Evolutionary conservation across 352 stramenopile genomes (phyloP), one percentile per base, ranked within the genome.

Genomic region (Phytophthora fragariaefolia): DNA sequence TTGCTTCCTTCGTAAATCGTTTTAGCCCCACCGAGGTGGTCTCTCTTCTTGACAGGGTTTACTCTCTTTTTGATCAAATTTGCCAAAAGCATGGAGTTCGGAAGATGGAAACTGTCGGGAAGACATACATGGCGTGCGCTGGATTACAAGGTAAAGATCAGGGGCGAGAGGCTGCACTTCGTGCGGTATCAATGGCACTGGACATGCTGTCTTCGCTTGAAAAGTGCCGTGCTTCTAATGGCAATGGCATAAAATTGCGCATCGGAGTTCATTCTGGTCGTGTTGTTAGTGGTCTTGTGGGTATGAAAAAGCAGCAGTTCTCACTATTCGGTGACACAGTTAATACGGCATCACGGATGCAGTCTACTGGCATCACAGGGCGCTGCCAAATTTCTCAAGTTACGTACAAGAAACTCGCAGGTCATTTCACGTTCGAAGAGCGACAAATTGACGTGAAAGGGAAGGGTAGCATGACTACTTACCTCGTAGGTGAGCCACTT

Each of bases 241-340:
- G 86, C 18, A 90, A 95, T 34, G 85, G 79, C 0, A 83, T 98
- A 3, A 91, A 97, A 23, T 79, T 98, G 6, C 89, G 92, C 18
- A 95, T 98, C 38, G 95, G 95, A 1, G 82, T 98, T 43, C 90
- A 98, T 59, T 95, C 85, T 6, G 95, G 93, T 9, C 81, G 91
- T 20, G 83, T 97, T 18, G 91, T 98, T 22, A 93, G 82, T 24
- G 85, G 87, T 13, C 74, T 98, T 1, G 90, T 98, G 0, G 93
- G 93, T 0, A 91, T 95, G 73, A 95, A 97, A 59, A 98, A 98
- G 69, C 91, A 95, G 43, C 87, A 96, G 26, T 98, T 97, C 66
- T 96, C 88, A 9, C 72, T 98, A 7, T 98, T 98, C 76, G 93
- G 95, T 6, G 95, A 98, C 58, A 96, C 95, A 0, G 91, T 97